Evolutionary conservation across 768 basidiomycete species (phyloP), one percentile per base, ranked within the genome.

Genomic region (Rossbeevera mucosa): DNA sequence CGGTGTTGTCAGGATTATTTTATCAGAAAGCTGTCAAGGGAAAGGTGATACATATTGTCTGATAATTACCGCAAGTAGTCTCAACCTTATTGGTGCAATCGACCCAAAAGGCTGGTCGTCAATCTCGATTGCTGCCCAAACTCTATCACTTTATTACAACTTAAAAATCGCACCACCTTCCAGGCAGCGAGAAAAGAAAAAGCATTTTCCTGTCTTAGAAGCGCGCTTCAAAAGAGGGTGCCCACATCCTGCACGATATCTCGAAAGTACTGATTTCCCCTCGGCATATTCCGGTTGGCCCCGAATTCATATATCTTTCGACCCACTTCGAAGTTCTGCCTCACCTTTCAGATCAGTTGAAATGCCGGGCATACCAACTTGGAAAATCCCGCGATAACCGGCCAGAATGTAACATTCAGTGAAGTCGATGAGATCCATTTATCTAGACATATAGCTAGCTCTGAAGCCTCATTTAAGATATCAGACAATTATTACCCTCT

Each of bases 111-210:
- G 68, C 48, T 71, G 64, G 68, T 71, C 60, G 70, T 66, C 67
- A 65, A 75, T 75, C 74, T 74, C 71, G 74, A 73, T 75, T 71
- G 44, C 53, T 55, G 56, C 45, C 62, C 61, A 68, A 79, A 76
- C 73, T 74, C 77, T 77, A 77, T 74, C 71, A 76, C 76, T 74
- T 71, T 77, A 76, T 71, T 77, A 70, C 77, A 77, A 76, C 74
- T 70, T 69, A 75, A 73, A 74, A 73, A 72, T 65, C 30, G 46
- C 62, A 56, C 40, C 51, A n/a, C 48, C 56, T 50, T 29, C 33
- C 56, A 43, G 52, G 54, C 43, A 33, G 44, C 38, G 26, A 56
- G 4, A 28, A 48, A 25, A 46, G 46, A 52, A 53, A 50, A 30
- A 7, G 25, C 20, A 47, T 51, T 47, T 46, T 30, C 47, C 24